Conservation (phyloP, 2,329 filamentous ascomycete genomes). For the Apiospora pterosperma region DNA sequence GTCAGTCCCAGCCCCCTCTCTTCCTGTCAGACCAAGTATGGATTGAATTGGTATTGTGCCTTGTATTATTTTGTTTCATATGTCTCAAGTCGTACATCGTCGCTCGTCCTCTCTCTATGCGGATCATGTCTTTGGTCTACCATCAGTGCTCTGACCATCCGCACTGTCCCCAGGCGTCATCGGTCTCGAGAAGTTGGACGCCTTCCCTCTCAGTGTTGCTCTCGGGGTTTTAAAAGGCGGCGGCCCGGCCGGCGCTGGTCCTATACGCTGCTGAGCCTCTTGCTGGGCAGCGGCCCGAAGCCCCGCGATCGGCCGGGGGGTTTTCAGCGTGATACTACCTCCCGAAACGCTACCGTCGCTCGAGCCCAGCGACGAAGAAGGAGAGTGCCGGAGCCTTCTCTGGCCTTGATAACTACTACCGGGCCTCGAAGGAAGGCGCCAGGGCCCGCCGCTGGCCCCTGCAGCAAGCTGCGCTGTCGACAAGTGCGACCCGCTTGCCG, state of each 20-base stretch:
- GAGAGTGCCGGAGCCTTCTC: background rate
- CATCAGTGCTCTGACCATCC: background rate
- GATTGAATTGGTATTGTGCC: background rate
- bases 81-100: background rate
- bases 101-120: background rate
- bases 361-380: background rate
- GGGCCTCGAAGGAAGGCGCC: background rate
- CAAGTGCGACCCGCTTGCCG: background rate
- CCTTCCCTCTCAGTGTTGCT: constrained; percentile 6
- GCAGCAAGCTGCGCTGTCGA: background rate
- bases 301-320: background rate
- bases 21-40: background rate
- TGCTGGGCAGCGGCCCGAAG: background rate
- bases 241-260: background rate
- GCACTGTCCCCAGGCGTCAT: constrained; percentile 8
- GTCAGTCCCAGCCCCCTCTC: background rate
- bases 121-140: background rate
- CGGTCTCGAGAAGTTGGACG: constrained; percentile 23
- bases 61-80: background rate
- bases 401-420: background rate
- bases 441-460: background rate
- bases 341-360: background rate
- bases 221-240: constrained; percentile 5
- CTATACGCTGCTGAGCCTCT: background rate
- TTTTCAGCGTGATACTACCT: background rate